Conservation (phyloP, 139 green algal species). For the Chlamydomonas sp. region DNA sequence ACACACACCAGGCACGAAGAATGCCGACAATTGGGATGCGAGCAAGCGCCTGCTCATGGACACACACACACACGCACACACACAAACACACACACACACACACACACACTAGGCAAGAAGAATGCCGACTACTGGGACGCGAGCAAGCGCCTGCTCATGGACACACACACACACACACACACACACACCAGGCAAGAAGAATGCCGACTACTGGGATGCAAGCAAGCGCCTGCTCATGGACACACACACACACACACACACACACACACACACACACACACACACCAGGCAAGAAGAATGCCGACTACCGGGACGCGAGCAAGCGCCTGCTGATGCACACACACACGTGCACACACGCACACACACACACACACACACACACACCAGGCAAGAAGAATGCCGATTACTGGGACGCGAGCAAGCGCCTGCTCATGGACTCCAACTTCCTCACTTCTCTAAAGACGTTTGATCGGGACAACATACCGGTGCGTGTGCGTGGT, state of each 20-base stretch:
- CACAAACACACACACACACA: background rate
- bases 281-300: too few relatives aligned
- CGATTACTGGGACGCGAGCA: constrained; percentile 76
- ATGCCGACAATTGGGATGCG: constrained; percentile 71
- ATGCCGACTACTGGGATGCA: constrained; percentile 71
- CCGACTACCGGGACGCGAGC: too few relatives aligned
- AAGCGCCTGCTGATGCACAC: too few relatives aligned
- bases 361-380: background rate
- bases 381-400: constrained; percentile 47
- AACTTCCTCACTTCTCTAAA: constrained; percentile 63
- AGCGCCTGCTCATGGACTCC: constrained; percentile 59
- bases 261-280: background rate
- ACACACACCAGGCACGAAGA: constrained; percentile 35
- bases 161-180: background rate
- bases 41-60: constrained; percentile 59
- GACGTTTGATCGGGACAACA: constrained; percentile 78
- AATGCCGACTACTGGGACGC: too few relatives aligned
- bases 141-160: too few relatives aligned
- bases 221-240: constrained; percentile 59
- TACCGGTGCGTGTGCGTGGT: constrained; percentile 35
- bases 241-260: constrained; percentile 1
- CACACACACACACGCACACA: background rate
- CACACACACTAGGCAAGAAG: too few relatives aligned
- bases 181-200: constrained; percentile 35
- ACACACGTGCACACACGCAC: constrained; percentile 10